Conservation (phyloP, 306 rosid genomes). For the Purshia tridentata region DNA sequence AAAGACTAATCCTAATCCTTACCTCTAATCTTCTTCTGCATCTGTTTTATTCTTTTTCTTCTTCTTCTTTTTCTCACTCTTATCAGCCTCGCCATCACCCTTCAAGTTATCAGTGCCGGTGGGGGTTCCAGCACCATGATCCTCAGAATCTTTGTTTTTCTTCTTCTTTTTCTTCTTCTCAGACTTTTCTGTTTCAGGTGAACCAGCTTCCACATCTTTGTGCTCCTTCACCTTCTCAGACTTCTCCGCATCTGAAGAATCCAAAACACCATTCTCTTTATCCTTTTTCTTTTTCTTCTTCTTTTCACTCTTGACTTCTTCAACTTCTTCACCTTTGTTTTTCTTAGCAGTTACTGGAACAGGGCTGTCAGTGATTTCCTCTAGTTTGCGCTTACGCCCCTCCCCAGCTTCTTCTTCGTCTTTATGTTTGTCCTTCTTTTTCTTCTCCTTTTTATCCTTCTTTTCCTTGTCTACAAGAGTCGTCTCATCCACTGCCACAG, state of each 20-base stretch:
- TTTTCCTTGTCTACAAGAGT: constrained; percentile 25
- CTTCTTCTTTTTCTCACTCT: constrained; percentile 65
- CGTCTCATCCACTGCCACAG: constrained; percentile 14
- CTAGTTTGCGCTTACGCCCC: constrained; percentile 49
- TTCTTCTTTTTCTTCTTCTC: constrained; percentile 77
- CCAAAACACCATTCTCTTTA: constrained; percentile 32
- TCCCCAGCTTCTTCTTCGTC: constrained; percentile 29
- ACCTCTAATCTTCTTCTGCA: constrained; percentile 44
- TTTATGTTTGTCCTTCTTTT: constrained; percentile 13
- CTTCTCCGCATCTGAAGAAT: constrained; percentile 42
- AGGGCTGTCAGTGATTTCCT: constrained; percentile 38
- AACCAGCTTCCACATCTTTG: constrained; percentile 40
- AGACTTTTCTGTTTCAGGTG: constrained; percentile 48
- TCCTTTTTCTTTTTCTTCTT: constrained; percentile 61
- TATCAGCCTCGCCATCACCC: constrained; percentile 34
- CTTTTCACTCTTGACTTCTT: constrained; percentile 32
- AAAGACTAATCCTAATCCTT: constrained; percentile 13
- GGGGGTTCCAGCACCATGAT: constrained; percentile 8
- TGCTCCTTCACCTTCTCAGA: constrained; percentile 34
- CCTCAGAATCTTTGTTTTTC: constrained; percentile 55
- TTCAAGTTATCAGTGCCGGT: constrained; percentile 29
- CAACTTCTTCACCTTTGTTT: constrained; percentile 37
- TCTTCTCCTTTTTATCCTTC: constrained; percentile 25
- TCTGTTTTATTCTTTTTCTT: constrained; percentile 54
- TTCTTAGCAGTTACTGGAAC: constrained; percentile 50